Evolutionary conservation across 352 stramenopile species (phyloP), one percentile per base, ranked within the genome.

Genomic region (Phytophthora melonis): DNA sequence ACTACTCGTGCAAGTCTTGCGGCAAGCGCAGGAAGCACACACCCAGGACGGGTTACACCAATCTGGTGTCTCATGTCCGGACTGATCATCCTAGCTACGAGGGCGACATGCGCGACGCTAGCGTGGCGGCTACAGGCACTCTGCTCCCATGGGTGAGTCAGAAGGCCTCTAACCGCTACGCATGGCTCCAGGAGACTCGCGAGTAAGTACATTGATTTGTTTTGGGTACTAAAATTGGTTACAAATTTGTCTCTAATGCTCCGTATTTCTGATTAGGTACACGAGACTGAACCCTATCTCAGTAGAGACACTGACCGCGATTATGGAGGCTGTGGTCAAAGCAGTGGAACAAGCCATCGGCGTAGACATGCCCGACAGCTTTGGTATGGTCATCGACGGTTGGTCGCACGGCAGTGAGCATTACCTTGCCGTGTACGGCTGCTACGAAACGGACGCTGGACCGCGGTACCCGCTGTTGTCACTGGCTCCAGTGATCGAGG

Each of bases 381-480:
- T 57, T 61, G 19, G 32, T n/a, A 1, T 61, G 3, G 49, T 61
- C 55, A 61, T 50, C 55, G 55, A 49, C n/a, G 32, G 32, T 34
- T 61, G 34, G 34, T 34, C 56, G 1, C 36, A 23, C 21, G 56
- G 21, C 9, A 53, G 36, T n/a, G 56, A 62, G 34, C 56, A 52
- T 36, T 52, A 62, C 19, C 36, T 39, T 11, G 21, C 36, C 21
- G 36, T 14, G n/a, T 62, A 52, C 14, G 32, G 10, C n/a, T 62
- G 56, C 56, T 62, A 39, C n/a, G 19, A 62, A 14, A 62, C 32
- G 13, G 10, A 59, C 21, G 58, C 66, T 21, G 53, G 57, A 3
- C 58, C 66, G 25, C 39, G 45, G 39, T 72, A 72, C 32, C 58
- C 58, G 63, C 50, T 62, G 10, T 21, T 62, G 56, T 62, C 66